Conservation (phyloP, 1,139 yeast species). For the Protomyces arabidopsidicola region DNA sequence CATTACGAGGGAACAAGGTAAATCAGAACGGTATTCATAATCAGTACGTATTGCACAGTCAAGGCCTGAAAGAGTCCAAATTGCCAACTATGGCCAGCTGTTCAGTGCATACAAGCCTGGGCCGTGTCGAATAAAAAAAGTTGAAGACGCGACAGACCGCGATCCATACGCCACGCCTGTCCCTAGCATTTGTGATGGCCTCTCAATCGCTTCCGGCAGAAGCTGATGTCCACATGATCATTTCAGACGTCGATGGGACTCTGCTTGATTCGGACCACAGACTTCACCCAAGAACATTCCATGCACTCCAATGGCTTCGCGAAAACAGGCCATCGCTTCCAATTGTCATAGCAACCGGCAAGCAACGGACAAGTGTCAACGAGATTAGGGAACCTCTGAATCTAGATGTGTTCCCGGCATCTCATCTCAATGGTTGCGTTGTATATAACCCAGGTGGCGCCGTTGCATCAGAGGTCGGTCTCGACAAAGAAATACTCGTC, state of each 20-base stretch:
- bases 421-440: slow-evolving; percentile 29
- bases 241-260: slow-evolving; percentile 29
- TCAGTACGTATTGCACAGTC: no score
- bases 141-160: no score
- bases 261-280: slow-evolving; percentile 27
- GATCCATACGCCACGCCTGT: no score
- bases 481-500: slow-evolving; percentile 16
- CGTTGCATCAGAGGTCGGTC: slow-evolving; percentile 24
- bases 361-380: slow-evolving; percentile 28
- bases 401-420: slow-evolving; percentile 29
- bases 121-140: no score
- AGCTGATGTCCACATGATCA: slow-evolving; percentile 18
- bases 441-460: slow-evolving; percentile 24
- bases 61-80: no score
- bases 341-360: slow-evolving; percentile 29
- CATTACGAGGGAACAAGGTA: no score
- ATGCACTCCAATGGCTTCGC: slow-evolving; percentile 28
- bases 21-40: no score
- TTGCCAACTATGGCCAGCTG: no score
- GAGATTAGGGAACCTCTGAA: slow-evolving; percentile 27
- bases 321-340: slow-evolving; percentile 25
- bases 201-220: background rate
- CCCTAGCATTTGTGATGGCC: background rate
- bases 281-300: slow-evolving; percentile 27
- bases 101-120: no score